These are phyloP conservation scores for Neobulgaria alba DNA, from an alignment of 2,329 filamentous ascomycete genomes.

Conservation along the genomic window DNA sequence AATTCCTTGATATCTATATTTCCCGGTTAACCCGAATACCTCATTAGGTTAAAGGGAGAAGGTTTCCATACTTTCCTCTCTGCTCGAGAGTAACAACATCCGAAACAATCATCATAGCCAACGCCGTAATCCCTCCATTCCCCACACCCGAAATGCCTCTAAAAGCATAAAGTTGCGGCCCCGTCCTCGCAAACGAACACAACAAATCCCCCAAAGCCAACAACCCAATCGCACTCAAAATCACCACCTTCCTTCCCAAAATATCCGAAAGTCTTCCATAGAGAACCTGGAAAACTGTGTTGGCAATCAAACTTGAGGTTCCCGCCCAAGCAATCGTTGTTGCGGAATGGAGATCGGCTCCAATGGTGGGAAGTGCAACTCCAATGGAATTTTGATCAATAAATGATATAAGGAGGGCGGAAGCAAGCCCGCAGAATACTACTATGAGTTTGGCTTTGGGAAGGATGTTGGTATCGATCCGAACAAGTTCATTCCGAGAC, in stretches of 20 bases:
- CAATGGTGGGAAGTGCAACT: constrained; percentile 42
- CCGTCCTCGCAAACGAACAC: constrained; percentile 47
- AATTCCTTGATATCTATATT: constrained; percentile 35
- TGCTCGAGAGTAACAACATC: constrained; percentile 51
- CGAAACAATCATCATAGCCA: constrained; percentile 53
- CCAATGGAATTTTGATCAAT: constrained; percentile 31
- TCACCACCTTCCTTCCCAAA: constrained; percentile 50
- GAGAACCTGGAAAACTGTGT: constrained; percentile 55
- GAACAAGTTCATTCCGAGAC: constrained; percentile 21
- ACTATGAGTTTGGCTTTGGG: constrained; percentile 40
- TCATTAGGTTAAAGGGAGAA: not conserved
- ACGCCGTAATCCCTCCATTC: constrained; percentile 49
- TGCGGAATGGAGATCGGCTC: constrained; percentile 34
- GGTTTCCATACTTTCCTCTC: constrained; percentile 40
- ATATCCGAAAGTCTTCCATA: constrained; percentile 56
- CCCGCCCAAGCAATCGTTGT: constrained; percentile 49
- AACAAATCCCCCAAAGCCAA: constrained; percentile 49
- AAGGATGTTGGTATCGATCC: constrained; percentile 47
- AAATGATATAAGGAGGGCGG: constrained; percentile 45
- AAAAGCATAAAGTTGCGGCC: constrained; percentile 52
- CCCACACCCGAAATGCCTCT: constrained; percentile 53
- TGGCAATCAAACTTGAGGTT: constrained; percentile 44
- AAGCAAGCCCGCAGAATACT: constrained; percentile 43
- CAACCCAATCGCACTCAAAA: constrained; percentile 42
- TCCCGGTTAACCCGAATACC: not conserved